These are phyloP conservation scores for Penicillium fimorum DNA, from an alignment of 495 filamentous ascomycete species.

Conservation along the genomic window DNA sequence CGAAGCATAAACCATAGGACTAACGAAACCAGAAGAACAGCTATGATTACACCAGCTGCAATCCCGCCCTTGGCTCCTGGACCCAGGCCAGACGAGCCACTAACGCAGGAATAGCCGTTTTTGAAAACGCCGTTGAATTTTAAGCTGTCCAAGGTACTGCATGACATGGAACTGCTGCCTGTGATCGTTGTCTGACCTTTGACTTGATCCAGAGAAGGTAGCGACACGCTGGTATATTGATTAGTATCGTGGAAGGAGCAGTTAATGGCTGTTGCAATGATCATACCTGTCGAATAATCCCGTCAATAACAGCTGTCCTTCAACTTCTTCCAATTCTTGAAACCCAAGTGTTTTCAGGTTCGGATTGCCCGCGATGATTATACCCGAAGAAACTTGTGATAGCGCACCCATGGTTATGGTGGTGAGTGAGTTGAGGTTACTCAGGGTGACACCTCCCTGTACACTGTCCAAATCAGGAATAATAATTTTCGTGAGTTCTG, in stretches of 20 bases:
- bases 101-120: slow-evolving; percentile 24
- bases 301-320: slow-evolving; percentile 25
- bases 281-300: slow-evolving; percentile 31
- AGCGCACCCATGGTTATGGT: slow-evolving; percentile 21
- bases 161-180: slow-evolving; percentile 23
- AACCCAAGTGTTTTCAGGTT: slow-evolving; percentile 22
- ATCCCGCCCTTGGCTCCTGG: slow-evolving; percentile 35
- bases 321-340: slow-evolving; percentile 26
- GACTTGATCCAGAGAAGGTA: slow-evolving; percentile 28
- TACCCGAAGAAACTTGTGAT: slow-evolving; percentile 14
- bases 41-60: slow-evolving; percentile 28
- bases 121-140: slow-evolving; percentile 20
- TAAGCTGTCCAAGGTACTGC: slow-evolving; percentile 20
- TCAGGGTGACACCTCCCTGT: slow-evolving; percentile 24
- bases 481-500: slow-evolving; percentile 18
- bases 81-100: slow-evolving; percentile 16
- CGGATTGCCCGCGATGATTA: slow-evolving; percentile 26
- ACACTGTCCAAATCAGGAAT: slow-evolving; percentile 28
- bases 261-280: not conserved
- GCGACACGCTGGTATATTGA: slow-evolving; percentile 22
- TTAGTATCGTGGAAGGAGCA: not conserved
- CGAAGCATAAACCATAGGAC: slow-evolving; percentile 26
- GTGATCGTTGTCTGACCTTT: slow-evolving; percentile 25
- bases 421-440: slow-evolving; percentile 18
- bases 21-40: slow-evolving; percentile 27